Evolutionary conservation across 176 grass and related monocot species (phyloP).

Genomic region (Dendrocalamus sinicus): DNA sequence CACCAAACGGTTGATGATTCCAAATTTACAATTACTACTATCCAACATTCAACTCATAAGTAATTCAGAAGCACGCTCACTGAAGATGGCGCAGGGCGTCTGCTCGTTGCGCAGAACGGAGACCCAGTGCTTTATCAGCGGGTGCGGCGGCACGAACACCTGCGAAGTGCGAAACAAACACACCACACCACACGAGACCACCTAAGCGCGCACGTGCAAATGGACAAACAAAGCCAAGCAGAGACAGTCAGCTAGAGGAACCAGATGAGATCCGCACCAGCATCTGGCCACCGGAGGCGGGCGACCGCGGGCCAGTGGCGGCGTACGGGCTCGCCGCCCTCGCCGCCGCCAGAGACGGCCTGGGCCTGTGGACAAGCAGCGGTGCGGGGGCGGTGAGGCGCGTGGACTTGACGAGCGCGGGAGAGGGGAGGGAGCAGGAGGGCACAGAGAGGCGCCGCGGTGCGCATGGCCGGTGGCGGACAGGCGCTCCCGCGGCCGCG

Average conservation of each 20-base stretch:
- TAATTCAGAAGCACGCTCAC: conserved; percentile 58
- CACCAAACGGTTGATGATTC: background rate
- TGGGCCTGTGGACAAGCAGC: conserved; percentile 22
- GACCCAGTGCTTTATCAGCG: conserved; percentile 95
- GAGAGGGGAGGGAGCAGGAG: background rate
- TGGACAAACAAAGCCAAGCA: conserved; percentile 25
- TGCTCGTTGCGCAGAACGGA: conserved; percentile 97
- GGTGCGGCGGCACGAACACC: conserved; percentile 97
- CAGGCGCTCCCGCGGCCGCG: conserved; percentile 28
- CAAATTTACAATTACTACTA: background rate
- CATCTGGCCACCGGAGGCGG: conserved; percentile 76
- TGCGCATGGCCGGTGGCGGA: conserved; percentile 21
- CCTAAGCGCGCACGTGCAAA: conserved; percentile 5
- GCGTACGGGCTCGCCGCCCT: conserved; percentile 49
- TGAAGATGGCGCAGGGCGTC: conserved; percentile 88
- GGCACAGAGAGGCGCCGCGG: background rate
- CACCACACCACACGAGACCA: conserved; percentile 29
- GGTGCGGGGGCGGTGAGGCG: background rate
- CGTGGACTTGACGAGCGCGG: conserved; percentile 26
- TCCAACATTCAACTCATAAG: background rate
- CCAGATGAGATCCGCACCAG: conserved; percentile 74
- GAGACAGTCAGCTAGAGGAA: background rate
- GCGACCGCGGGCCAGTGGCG: conserved; percentile 43
- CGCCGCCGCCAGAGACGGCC: conserved; percentile 33
- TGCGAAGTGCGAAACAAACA: conserved; percentile 50